These are phyloP conservation scores for Diddensiella santjacobensis DNA, from an alignment of 805 yeast genomes.

Conservation along the genomic window DNA sequence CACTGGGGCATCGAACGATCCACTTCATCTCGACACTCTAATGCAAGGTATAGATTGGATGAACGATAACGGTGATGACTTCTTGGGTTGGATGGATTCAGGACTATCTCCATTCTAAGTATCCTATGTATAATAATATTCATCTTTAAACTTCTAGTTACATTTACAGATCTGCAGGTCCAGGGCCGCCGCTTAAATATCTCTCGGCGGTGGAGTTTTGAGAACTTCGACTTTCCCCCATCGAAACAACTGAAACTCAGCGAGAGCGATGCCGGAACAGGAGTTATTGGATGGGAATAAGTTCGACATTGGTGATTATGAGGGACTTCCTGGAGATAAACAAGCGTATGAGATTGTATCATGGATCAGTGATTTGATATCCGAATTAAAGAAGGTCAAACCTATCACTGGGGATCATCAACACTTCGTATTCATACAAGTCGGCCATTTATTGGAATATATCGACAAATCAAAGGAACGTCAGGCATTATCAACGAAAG, in stretches of 20 bases:
- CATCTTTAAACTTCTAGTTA: too few species aligned
- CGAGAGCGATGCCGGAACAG: too few species aligned
- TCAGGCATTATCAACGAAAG: constrained; percentile 13
- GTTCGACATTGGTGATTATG: constrained; percentile 12
- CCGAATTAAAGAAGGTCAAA: constrained; percentile 2
- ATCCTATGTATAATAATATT: not conserved
- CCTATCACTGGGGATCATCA: constrained; percentile 16
- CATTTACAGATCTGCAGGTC: too few species aligned
- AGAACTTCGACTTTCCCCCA: too few species aligned
- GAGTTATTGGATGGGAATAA: not conserved
- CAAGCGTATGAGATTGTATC: constrained; percentile 17
- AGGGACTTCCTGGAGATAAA: constrained; percentile 16
- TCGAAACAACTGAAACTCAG: too few species aligned
- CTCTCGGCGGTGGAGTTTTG: not conserved
- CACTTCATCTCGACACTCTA: constrained; percentile 29
- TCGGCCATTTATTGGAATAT: constrained; percentile 14
- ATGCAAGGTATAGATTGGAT: constrained; percentile 79
- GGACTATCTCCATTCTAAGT: constrained; percentile 15
- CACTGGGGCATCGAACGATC: constrained; percentile 27
- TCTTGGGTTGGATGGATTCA: constrained; percentile 85
- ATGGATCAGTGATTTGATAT: constrained; percentile 18
- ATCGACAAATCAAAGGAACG: constrained; percentile 17
- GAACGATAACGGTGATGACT: constrained; percentile 78
- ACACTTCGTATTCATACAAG: constrained; percentile 12
- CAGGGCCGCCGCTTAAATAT: not conserved